Conservation (phyloP, 352 stramenopile species). For the Phytopythium sindhum region DNA sequence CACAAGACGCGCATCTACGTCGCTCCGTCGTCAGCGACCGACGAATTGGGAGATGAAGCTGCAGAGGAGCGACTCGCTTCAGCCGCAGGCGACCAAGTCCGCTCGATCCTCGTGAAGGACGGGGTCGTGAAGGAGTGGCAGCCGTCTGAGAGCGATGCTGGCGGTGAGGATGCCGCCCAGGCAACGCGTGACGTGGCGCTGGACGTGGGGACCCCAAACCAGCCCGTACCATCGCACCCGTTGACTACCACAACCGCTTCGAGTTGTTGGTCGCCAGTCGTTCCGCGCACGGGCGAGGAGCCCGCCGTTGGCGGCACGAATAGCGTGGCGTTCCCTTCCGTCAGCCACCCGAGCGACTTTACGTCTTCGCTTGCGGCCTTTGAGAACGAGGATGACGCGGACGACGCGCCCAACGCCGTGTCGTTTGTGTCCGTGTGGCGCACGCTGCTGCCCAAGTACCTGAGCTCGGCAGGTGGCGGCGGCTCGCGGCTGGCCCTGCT, state of each 20-base stretch:
- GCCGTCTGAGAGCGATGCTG: conserved; percentile 33
- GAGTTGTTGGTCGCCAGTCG: conserved; percentile 20
- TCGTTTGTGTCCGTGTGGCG: conserved; percentile 34
- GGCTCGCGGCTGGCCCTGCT: conserved; percentile 41
- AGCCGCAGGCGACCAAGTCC: not conserved
- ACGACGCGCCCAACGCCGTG: conserved; percentile 25
- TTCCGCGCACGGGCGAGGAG: conserved; percentile 26
- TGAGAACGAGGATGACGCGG: conserved; percentile 28
- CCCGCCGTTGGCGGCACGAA: not conserved
- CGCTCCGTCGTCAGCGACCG: conserved; percentile 14
- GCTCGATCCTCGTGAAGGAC: conserved; percentile 30
- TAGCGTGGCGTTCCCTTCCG: conserved; percentile 4
- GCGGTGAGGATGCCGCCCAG: not conserved
- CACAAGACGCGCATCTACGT: conserved; percentile 71
- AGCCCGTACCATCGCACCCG: not conserved
- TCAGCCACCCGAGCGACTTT: conserved; percentile 8
- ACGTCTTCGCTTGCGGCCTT: conserved; percentile 2
- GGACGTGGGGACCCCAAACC: not conserved
- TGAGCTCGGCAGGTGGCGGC: conserved; percentile 41
- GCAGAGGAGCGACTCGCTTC: not conserved
- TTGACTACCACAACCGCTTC: not conserved
- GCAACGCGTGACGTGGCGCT: not conserved
- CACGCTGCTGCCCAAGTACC: conserved; percentile 22
- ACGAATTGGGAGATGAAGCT: too few relatives aligned
- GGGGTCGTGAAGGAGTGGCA: conserved; percentile 41